These are phyloP conservation scores for Plantago coronopus DNA, from an alignment of 305 asterid species.

Conservation along the genomic window DNA sequence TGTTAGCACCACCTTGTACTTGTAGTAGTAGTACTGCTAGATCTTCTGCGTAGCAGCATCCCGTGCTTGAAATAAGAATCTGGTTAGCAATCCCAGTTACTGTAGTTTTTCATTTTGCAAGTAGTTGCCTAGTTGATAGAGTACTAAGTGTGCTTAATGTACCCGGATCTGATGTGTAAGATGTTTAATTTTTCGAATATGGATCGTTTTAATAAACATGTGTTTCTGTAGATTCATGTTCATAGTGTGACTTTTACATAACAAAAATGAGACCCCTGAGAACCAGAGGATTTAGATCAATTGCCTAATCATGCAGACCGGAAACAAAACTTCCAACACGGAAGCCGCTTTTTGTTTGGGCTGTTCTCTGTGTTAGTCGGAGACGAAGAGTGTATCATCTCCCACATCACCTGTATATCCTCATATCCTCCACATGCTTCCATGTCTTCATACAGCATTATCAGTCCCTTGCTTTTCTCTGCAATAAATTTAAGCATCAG, in stretches of 20 bases:
- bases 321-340: conserved; percentile 38
- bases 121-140: too few species aligned
- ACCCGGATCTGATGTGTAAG: not conserved
- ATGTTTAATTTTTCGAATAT: too few species aligned
- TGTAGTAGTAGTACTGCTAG: conserved; percentile 1
- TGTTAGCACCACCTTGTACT: conserved; percentile 5
- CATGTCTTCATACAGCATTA: conserved; percentile 46
- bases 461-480: conserved; percentile 42
- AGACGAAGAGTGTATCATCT: conserved; percentile 46
- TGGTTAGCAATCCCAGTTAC: too few species aligned
- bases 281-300: too few species aligned
- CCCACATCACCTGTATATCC: conserved; percentile 73
- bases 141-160: too few species aligned
- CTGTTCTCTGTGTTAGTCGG: conserved; percentile 15
- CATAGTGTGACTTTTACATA: not conserved
- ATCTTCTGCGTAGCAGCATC: not conserved
- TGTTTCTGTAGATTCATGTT: not conserved
- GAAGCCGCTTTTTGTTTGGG: conserved; percentile 23
- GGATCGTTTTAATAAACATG: not conserved
- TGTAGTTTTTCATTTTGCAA: too few species aligned
- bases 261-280: not conserved
- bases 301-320: conserved; percentile 19
- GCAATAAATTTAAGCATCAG: conserved; percentile 10
- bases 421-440: conserved; percentile 59
- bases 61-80: not conserved